Evolutionary conservation across 2,329 filamentous ascomycete species (phyloP).

Genomic region (Diaporthe australafricana): DNA sequence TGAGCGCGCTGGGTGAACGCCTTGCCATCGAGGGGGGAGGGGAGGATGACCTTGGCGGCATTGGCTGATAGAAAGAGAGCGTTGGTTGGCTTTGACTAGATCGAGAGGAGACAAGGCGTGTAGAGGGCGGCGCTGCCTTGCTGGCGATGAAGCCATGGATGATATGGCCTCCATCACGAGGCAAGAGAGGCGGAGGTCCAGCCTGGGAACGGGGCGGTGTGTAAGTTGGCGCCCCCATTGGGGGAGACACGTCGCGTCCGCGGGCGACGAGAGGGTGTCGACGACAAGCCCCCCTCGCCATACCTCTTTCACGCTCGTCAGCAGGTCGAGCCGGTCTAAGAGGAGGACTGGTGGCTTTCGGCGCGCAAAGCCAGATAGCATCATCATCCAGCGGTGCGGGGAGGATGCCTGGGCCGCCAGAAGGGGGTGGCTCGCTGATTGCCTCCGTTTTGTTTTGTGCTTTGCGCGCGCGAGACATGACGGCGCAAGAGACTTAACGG

Average conservation of each 20-base stretch:
- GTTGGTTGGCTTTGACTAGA: constrained; percentile 1
- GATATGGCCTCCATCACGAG: background rate
- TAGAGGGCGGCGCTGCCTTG: constrained; percentile 6
- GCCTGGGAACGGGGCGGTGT: background rate
- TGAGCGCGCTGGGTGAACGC: background rate
- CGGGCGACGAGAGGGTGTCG: background rate
- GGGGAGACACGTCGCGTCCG: background rate
- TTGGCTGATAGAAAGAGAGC: background rate
- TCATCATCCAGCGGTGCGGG: background rate
- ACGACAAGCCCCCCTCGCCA: background rate
- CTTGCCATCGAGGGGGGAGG: background rate
- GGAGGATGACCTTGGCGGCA: background rate
- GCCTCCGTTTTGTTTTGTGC: background rate
- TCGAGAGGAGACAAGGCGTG: background rate
- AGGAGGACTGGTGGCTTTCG: no score
- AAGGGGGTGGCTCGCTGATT: background rate
- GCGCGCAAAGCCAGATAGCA: background rate
- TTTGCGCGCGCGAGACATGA: background rate
- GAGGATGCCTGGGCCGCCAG: background rate
- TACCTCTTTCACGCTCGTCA: background rate
- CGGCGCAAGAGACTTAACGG: no score
- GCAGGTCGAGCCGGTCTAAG: background rate
- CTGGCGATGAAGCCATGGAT: background rate
- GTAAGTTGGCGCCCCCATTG: background rate
- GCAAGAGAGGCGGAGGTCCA: background rate